These are phyloP conservation scores for Mycena galopus DNA, from an alignment of 768 basidiomycete species.

Conservation along the genomic window DNA sequence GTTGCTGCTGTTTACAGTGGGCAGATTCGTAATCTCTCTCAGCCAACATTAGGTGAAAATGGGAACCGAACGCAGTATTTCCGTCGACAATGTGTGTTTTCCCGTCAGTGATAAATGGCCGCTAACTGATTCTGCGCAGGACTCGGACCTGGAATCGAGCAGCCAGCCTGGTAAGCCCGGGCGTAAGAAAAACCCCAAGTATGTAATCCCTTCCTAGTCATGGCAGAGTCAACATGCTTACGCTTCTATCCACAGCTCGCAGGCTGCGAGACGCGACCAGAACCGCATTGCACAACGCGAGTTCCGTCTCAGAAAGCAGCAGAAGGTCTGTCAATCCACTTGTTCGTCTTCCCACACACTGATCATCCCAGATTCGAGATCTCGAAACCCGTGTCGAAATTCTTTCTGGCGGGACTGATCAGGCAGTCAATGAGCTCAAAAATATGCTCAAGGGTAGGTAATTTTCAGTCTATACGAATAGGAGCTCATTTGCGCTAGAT, in stretches of 20 bases:
- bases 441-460: slow-evolving; percentile 80
- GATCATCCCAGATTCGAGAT: slow-evolving; percentile 81
- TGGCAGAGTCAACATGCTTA: slow-evolving; percentile 28
- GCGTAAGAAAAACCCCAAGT: slow-evolving; percentile 94
- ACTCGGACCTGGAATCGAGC: slow-evolving; percentile 69
- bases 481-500: slow-evolving; percentile 57
- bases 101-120: background rate
- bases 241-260: slow-evolving; percentile 67
- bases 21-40: slow-evolving; percentile 15
- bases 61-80: slow-evolving; percentile 72
- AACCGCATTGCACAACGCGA: slow-evolving; percentile 95
- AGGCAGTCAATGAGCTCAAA: slow-evolving; percentile 85
- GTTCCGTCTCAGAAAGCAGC: slow-evolving; percentile 93
- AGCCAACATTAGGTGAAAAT: slow-evolving; percentile 13
- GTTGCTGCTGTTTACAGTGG: background rate
- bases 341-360: slow-evolving; percentile 8
- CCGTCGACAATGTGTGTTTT: slow-evolving; percentile 67
- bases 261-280: slow-evolving; percentile 89
- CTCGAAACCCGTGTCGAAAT: slow-evolving; percentile 96
- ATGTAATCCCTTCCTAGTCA: slow-evolving; percentile 42
- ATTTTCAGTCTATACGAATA: background rate
- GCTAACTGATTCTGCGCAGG: slow-evolving; percentile 49
- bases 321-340: slow-evolving; percentile 63
- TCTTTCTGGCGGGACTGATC: slow-evolving; percentile 92
- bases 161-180: slow-evolving; percentile 72